Percentiles rank a stretch among this genome's conserved stretches.
Evolutionary conservation across 805 yeast species (phyloP).

Genomic region (Scheffersomyces stipitis): DNA sequence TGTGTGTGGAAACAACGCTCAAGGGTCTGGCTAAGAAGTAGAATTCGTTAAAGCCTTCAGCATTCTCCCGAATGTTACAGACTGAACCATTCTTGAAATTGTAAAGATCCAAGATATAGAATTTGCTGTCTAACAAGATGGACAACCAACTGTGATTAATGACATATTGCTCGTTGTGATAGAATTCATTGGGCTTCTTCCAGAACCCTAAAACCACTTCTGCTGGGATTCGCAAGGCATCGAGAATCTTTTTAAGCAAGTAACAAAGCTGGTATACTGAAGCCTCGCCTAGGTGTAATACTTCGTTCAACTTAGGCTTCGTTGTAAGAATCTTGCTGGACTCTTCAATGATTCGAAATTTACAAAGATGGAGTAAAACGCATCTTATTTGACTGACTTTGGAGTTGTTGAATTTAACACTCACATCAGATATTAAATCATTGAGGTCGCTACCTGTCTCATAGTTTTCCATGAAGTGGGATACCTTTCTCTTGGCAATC

Average conservation of each 20-base stretch:
- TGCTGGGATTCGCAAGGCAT: constrained; percentile 65
- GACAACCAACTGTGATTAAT: constrained; percentile 90
- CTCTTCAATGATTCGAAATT: constrained; percentile 50
- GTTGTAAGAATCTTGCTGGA: constrained; percentile 33
- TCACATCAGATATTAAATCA: constrained; percentile 42
- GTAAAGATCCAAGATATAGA: constrained; percentile 71
- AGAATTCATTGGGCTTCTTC: constrained; percentile 69
- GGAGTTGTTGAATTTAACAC: constrained; percentile 36
- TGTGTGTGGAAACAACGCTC: constrained; percentile 77
- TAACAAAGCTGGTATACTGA: constrained; percentile 73
- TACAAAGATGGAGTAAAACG: constrained; percentile 66
- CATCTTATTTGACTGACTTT: constrained; percentile 58
- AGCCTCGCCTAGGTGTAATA: constrained; percentile 52
- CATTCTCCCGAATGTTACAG: constrained; percentile 28
- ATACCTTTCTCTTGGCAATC: constrained; percentile 22
- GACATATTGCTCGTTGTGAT: constrained; percentile 51
- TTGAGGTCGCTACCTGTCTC: constrained; percentile 31
- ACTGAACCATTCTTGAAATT: constrained; percentile 29
- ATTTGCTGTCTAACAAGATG: constrained; percentile 69
- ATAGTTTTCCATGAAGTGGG: constrained; percentile 33
- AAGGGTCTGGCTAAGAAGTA: constrained; percentile 81
- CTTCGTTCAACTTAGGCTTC: constrained; percentile 42
- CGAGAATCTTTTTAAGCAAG: constrained; percentile 71
- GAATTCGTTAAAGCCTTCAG: constrained; percentile 44
- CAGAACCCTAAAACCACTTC: constrained; percentile 81